Evolutionary conservation across 768 basidiomycete species (phyloP).

Genomic region (Leccinum barrowsii): DNA sequence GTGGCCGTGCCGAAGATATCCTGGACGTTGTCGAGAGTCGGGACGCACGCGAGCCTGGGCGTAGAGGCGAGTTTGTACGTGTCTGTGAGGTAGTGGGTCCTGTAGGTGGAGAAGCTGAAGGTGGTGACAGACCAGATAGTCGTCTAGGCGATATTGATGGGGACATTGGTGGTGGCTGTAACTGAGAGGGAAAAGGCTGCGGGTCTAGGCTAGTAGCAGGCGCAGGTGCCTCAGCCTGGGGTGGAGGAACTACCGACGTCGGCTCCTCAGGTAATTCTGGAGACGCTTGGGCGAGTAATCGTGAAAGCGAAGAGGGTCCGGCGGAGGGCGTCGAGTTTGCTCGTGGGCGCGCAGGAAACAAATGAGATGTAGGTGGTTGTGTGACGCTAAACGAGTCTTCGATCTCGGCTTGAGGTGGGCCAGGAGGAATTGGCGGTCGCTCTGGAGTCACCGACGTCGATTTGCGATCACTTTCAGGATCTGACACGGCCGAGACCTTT

Average conservation of each 20-base stretch:
- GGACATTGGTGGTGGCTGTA: constrained; percentile 32
- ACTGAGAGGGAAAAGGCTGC: constrained; percentile 23
- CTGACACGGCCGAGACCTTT: constrained; percentile 41
- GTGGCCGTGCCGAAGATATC: constrained; percentile 62
- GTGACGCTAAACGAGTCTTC: constrained; percentile 69
- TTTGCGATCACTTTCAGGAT: constrained; percentile 40
- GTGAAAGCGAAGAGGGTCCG: constrained; percentile 76
- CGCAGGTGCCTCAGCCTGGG: constrained; percentile 31
- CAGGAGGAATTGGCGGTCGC: constrained; percentile 39
- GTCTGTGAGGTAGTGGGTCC: constrained; percentile 33
- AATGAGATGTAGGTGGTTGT: constrained; percentile 62
- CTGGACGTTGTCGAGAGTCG: constrained; percentile 64
- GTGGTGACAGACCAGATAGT: constrained; percentile 1
- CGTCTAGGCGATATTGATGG: constrained; percentile 2
- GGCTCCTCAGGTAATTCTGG: constrained; percentile 34
- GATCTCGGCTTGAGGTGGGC: constrained; percentile 65
- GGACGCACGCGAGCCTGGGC: constrained; percentile 72
- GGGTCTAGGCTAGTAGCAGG: constrained; percentile 13
- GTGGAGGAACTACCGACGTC: constrained; percentile 26
- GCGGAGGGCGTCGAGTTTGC: constrained; percentile 65
- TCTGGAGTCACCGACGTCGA: constrained; percentile 9
- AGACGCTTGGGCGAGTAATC: constrained; percentile 72
- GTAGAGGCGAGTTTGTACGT: constrained; percentile 52
- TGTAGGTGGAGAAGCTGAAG: constrained; percentile 22
- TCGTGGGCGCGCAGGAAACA: constrained; percentile 61